Percentiles rank a stretch among this genome's conserved stretches.
phyloP scores from a whole-genome alignment of 306 rosid genomes.

The Prunus persica region DNA sequence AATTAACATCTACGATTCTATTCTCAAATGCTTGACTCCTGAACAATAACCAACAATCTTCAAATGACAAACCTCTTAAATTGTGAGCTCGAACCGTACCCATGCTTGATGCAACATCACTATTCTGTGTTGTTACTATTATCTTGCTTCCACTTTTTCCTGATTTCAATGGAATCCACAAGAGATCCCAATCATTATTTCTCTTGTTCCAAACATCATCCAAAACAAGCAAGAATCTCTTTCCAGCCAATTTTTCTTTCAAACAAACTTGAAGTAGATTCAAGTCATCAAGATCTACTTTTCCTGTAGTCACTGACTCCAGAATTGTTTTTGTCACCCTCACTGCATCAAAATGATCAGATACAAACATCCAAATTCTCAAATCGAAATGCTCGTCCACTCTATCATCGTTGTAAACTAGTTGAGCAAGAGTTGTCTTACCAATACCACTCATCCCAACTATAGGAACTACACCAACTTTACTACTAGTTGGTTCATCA shows the following conservation, averaged over 20 bases:
- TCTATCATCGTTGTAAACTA: slow-evolving; percentile 21
- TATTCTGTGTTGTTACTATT: slow-evolving; percentile 43
- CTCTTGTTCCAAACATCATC: slow-evolving; percentile 48
- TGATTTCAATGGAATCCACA: slow-evolving; percentile 30
- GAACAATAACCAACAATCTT: slow-evolving; percentile 45
- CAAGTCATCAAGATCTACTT: slow-evolving; percentile 34
- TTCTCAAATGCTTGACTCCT: slow-evolving; percentile 35
- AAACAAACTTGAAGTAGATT: slow-evolving; percentile 50
- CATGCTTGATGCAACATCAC: slow-evolving; percentile 36
- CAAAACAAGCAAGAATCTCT: slow-evolving; percentile 42
- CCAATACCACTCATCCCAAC: slow-evolving; percentile 43
- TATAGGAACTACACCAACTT: slow-evolving; percentile 17
- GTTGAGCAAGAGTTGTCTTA: slow-evolving; percentile 39
- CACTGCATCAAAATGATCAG: slow-evolving; percentile 31
- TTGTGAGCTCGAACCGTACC: slow-evolving; percentile 29
- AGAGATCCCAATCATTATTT: slow-evolving; percentile 42
- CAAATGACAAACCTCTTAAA: slow-evolving; percentile 24
- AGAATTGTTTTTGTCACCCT: slow-evolving; percentile 42
- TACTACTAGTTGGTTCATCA: slow-evolving; percentile 1
- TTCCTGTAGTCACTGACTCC: slow-evolving; percentile 17
- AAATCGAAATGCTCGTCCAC: slow-evolving; percentile 15
- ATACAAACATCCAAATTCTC: slow-evolving; percentile 29
- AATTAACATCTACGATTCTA: slow-evolving; percentile 7
- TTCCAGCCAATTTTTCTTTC: slow-evolving; percentile 19
- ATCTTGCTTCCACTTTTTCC: slow-evolving; percentile 48